phyloP scores from a whole-genome alignment of 148 eudicot species.

The Pouteria glomerata region DNA sequence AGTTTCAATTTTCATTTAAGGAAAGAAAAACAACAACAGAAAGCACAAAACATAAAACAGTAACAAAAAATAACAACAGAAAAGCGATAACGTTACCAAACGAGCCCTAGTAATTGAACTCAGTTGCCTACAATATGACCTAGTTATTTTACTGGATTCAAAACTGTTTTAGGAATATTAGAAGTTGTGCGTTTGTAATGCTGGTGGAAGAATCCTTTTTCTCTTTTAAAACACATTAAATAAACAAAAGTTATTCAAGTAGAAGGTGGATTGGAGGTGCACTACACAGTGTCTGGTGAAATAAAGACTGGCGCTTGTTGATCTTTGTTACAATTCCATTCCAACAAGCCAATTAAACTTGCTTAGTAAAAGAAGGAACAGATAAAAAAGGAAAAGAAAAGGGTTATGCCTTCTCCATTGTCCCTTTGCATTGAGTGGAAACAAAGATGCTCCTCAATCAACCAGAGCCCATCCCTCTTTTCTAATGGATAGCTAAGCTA shows the following conservation, averaged over 20 bases:
- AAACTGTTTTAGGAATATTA: background rate
- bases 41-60: too few species aligned
- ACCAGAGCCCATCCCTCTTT: constrained; percentile 15
- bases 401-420: constrained; percentile 25
- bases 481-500: constrained; percentile 25
- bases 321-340: background rate
- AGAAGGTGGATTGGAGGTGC: constrained; percentile 20
- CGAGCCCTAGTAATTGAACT: background rate
- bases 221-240: background rate
- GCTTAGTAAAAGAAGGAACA: constrained; percentile 11
- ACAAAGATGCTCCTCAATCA: constrained; percentile 38
- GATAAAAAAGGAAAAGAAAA: constrained; percentile 17
- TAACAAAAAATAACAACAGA: too few species aligned
- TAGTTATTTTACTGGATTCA: background rate
- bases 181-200: background rate
- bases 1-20: too few species aligned
- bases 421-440: constrained; percentile 30
- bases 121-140: background rate
- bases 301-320: constrained; percentile 25
- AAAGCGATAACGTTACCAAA: too few species aligned
- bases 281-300: constrained; percentile 47
- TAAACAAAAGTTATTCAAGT: constrained; percentile 7
- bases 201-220: constrained; percentile 1
- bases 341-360: constrained; percentile 19
- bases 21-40: too few species aligned